phyloP scores from a whole-genome alignment of 306 rosid genomes.

The Corylus americana region DNA sequence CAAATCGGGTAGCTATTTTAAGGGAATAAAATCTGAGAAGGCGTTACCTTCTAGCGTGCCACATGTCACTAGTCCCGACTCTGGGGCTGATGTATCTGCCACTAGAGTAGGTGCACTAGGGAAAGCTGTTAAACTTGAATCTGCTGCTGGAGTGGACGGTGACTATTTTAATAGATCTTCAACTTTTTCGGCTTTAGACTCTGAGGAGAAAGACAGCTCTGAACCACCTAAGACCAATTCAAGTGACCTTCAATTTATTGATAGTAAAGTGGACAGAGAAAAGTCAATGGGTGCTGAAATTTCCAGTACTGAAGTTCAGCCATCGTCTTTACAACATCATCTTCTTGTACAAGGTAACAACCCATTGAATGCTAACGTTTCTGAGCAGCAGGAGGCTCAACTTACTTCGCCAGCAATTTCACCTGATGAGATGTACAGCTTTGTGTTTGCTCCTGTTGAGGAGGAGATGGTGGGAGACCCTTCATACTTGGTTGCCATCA shows the following conservation, averaged over 20 bases:
- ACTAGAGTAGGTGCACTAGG: constrained; percentile 47
- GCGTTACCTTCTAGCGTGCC: constrained; percentile 49
- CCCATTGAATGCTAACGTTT: constrained; percentile 35
- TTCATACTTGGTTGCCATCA: constrained; percentile 81
- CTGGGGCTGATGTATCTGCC: constrained; percentile 49
- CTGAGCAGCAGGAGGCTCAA: constrained; percentile 74
- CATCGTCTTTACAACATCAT: constrained; percentile 49
- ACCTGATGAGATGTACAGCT: constrained; percentile 88
- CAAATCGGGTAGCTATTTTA: constrained; percentile 55
- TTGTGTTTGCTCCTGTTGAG: constrained; percentile 78
- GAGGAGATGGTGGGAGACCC: constrained; percentile 96
- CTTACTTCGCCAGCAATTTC: constrained; percentile 84
- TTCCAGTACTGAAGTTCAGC: constrained; percentile 39
- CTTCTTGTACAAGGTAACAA: constrained; percentile 30
- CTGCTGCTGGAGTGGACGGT: constrained; percentile 47
- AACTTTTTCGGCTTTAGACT: constrained; percentile 50
- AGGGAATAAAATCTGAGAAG: constrained; percentile 65
- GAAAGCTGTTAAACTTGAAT: constrained; percentile 47
- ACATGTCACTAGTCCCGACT: constrained; percentile 37
- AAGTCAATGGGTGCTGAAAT: constrained; percentile 39
- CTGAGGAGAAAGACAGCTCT: constrained; percentile 54
- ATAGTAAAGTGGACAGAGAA: constrained; percentile 40
- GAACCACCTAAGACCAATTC: constrained; percentile 38
- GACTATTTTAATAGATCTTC: constrained; percentile 39
- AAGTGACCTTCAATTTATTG: constrained; percentile 36